phyloP scores from a whole-genome alignment of 257 asterid species.

The Lycium ferocissimum region DNA sequence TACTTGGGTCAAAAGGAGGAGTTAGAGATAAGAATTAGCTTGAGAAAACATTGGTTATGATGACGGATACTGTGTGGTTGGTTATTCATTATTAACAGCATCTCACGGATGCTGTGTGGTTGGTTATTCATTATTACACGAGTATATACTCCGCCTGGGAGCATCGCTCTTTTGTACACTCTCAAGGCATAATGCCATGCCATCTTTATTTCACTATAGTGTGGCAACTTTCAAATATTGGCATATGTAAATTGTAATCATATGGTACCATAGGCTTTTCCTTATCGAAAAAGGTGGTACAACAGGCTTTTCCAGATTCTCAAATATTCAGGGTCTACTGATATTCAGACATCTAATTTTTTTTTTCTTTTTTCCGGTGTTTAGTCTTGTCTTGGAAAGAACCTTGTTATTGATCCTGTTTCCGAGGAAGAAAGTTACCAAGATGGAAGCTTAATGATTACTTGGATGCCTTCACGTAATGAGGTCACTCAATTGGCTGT shows the following conservation, averaged over 20 bases:
- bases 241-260: not conserved
- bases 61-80: not conserved
- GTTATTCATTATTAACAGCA: not conserved
- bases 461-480: conserved; percentile 89
- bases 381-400: conserved; percentile 81
- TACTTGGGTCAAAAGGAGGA: too few species aligned
- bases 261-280: not conserved
- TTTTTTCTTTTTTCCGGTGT: not conserved
- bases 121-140: too few species aligned
- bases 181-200: not conserved
- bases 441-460: conserved; percentile 78
- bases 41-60: too few species aligned
- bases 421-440: conserved; percentile 84
- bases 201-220: not conserved
- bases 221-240: not conserved
- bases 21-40: too few species aligned
- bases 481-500: conserved; percentile 87
- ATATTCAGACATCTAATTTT: not conserved
- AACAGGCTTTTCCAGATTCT: not conserved
- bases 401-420: conserved; percentile 81
- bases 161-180: not conserved
- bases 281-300: too few species aligned
- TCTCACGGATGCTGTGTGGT: too few species aligned
- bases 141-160: too few species aligned
- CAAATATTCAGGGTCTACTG: not conserved